phyloP scores from a whole-genome alignment of 768 basidiomycete species.

The Rhodotorula graminis region DNA sequence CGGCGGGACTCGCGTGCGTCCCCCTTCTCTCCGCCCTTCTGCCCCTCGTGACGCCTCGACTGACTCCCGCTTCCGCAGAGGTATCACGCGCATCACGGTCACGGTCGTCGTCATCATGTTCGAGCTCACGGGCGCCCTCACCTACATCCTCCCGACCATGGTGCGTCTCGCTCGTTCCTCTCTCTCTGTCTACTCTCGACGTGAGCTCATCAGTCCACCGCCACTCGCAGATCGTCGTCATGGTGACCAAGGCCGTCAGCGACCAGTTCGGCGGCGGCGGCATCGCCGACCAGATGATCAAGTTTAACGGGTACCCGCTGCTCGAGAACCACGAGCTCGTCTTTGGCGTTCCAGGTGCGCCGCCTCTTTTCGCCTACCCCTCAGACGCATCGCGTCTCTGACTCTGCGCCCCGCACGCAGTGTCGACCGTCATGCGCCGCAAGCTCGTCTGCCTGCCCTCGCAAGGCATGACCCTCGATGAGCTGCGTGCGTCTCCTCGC shows the following conservation, averaged over 20 bases:
- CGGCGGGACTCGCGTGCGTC: slow-evolving; percentile 79
- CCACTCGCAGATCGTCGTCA: slow-evolving; percentile 70
- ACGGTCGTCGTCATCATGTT: slow-evolving; percentile 99
- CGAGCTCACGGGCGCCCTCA: slow-evolving; percentile 92
- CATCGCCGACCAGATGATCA: slow-evolving; percentile 94
- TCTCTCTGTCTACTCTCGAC: not conserved
- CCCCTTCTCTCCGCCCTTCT: not conserved
- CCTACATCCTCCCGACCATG: slow-evolving; percentile 97
- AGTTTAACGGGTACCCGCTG: slow-evolving; percentile 95
- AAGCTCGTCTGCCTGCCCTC: slow-evolving; percentile 69
- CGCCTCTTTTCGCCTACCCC: too few species aligned
- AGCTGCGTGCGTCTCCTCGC: slow-evolving; percentile 62
- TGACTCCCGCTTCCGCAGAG: slow-evolving; percentile 53
- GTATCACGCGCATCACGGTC: slow-evolving; percentile 94
- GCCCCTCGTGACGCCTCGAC: not conserved
- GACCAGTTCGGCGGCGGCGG: slow-evolving; percentile 89
- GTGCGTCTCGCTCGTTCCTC: slow-evolving; percentile 51
- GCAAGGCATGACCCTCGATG: slow-evolving; percentile 67
- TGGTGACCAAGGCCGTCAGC: slow-evolving; percentile 95
- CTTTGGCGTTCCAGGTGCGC: slow-evolving; percentile 80
- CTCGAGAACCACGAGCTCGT: slow-evolving; percentile 92
- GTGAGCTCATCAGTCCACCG: not conserved
- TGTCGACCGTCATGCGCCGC: slow-evolving; percentile 82
- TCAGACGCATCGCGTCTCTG: too few species aligned
- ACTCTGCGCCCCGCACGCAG: slow-evolving; percentile 3